phyloP scores from a whole-genome alignment of 345 rosid genomes.

The Corchorus olitorius region DNA sequence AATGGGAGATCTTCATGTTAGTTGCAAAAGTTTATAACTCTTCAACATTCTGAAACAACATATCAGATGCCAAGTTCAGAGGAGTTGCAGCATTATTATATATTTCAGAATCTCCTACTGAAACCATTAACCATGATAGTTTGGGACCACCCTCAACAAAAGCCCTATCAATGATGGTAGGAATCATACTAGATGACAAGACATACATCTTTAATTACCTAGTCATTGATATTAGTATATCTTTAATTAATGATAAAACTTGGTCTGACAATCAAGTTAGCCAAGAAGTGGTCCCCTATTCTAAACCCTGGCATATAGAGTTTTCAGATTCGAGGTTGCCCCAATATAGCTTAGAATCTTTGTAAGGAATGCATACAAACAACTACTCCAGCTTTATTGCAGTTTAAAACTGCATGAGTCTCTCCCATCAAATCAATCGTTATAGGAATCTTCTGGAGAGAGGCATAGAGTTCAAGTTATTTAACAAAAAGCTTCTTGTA shows the following conservation, averaged over 20 bases:
- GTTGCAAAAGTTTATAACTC: constrained; percentile 9
- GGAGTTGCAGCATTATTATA: constrained; percentile 13
- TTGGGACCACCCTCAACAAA: constrained; percentile 32
- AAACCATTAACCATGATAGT: neutral
- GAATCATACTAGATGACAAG: constrained; percentile 17
- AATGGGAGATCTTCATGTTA: constrained; percentile 16
- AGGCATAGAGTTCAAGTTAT: constrained; percentile 17
- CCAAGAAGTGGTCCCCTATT: neutral
- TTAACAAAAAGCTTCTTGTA: constrained; percentile 18
- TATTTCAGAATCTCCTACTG: constrained; percentile 8
- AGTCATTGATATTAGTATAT: constrained; percentile 6
- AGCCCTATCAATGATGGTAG: constrained; percentile 13
- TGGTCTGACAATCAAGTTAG: neutral
- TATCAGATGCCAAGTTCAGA: constrained; percentile 9
- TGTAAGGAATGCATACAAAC: neutral
- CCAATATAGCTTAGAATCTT: constrained; percentile 22
- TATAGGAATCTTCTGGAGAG: constrained; percentile 30
- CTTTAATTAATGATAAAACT: constrained; percentile 22
- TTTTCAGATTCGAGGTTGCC: constrained; percentile 7
- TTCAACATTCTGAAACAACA: constrained; percentile 21
- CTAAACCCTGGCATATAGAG: constrained; percentile 10
- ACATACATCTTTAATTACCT: constrained; percentile 3
- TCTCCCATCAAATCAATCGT: constrained; percentile 25
- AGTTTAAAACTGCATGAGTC: neutral
- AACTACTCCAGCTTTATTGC: neutral